These are phyloP conservation scores for Tephrocybe sp. DNA, from an alignment of 768 basidiomycete genomes.

Conservation along the genomic window DNA sequence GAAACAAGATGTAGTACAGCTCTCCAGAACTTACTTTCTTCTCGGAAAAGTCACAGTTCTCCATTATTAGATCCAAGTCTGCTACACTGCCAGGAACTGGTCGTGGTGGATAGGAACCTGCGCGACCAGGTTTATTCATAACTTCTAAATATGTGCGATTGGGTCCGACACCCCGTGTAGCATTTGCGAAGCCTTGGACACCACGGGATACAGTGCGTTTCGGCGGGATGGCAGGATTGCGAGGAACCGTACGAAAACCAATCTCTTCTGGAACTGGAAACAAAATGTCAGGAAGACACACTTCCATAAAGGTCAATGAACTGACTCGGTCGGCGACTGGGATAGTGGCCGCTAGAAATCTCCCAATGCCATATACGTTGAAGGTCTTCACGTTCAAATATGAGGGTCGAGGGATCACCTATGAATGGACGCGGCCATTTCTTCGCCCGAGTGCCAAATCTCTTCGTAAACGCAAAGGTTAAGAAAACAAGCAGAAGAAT, in stretches of 20 bases:
- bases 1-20: conserved; percentile 1
- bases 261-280: conserved; percentile 68
- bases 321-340: conserved; percentile 76
- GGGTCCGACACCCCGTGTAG: conserved; percentile 72
- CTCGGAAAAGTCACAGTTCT: conserved; percentile 87
- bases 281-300: conserved; percentile 7
- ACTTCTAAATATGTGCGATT: conserved; percentile 77
- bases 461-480: conserved; percentile 57
- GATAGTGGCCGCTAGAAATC: conserved; percentile 90
- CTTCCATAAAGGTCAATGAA: conserved; percentile 11
- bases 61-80: conserved; percentile 88
- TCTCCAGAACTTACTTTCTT: conserved; percentile 52
- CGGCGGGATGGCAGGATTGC: conserved; percentile 76
- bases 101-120: conserved; percentile 78
- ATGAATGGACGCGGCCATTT: conserved; percentile 59
- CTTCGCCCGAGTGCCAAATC: conserved; percentile 59
- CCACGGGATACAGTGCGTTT: conserved; percentile 43
- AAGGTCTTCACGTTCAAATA: conserved; percentile 75
- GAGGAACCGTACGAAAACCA: conserved; percentile 48
- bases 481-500: conserved; percentile 39
- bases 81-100: conserved; percentile 82
- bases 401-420: conserved; percentile 65
- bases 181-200: conserved; percentile 35
- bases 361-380: conserved; percentile 97
- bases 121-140: conserved; percentile 53